Base-by-base conservation (phyloP, 2,329 filamentous ascomycete genomes). In the Penicillium sp. region DNA sequence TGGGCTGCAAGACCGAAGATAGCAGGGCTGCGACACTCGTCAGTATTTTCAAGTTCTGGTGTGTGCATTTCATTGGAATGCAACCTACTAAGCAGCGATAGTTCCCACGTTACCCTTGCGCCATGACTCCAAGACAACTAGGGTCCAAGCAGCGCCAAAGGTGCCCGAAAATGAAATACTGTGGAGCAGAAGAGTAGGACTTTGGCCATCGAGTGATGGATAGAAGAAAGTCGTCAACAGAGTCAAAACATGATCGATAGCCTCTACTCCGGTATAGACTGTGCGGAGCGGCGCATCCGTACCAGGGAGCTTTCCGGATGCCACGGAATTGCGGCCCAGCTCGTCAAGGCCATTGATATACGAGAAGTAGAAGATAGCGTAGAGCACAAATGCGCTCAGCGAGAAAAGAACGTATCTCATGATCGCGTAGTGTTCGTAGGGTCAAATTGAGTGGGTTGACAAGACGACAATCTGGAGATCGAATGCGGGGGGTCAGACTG, bases 91-190 rank as follows among this genome's bases (percentile, higher is more conserved):
- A 38, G 78, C 78, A 44, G 78, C 71, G 19, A 78, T 56, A 6
- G 72, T 80, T 54, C 78, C 73, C 13, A 73, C 68, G 68, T 83
- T 83, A 0, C 81, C 81, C 19, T 67, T 68, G 45, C 82, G 73
- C 71, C 81, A 76, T 12, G 79, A 74, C 65, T 84, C 82, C 59
- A 84, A 71, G 2, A 76, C 71, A 26, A 84, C 69, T 45, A 82
- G 63, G 5, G 76, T 69, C 78, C 78, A 82, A n/a, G 77, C 72
- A 3, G 77, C 75, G 4, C 76, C 76, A 53, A 81, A 76, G 3
- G 79, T 76, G 6, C 78, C 78, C 4, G 77, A 76, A 26, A 82
- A 79, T 6, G 72, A 73, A 15, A 79, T 64, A 4, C 76, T 73
- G 45, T 79, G 76, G 10, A 81, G 66, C 1, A 73, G 66, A 8